Conservation (phyloP, 345 rosid species). For the Cardamine occulta region DNA sequence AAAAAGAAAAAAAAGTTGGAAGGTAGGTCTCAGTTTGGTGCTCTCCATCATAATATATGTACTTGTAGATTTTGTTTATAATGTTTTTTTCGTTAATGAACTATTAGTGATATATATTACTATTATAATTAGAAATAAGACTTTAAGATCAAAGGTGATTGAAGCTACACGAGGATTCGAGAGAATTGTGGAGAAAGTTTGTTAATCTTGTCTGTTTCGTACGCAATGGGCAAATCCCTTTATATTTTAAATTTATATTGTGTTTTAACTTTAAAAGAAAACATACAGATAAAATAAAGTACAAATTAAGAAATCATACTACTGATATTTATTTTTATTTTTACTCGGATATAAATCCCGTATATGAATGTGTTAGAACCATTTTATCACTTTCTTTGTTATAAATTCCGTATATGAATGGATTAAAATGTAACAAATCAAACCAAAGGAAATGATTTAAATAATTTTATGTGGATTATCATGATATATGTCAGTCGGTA, state of each 20-base stretch:
- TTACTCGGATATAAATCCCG: not conserved
- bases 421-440: not conserved
- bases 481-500: too few relatives aligned
- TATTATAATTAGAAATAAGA: not conserved
- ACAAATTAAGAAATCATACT: not conserved
- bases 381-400: slow-evolving; percentile 7
- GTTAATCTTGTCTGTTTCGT: slow-evolving; percentile 38
- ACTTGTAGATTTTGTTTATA: not conserved
- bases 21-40: not conserved
- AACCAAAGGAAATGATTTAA: not conserved
- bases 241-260: not conserved
- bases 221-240: slow-evolving; percentile 17
- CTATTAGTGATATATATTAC: not conserved
- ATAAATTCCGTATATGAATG: not conserved
- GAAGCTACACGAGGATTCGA: slow-evolving; percentile 37
- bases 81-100: not conserved
- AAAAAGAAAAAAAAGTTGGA: not conserved
- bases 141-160: not conserved
- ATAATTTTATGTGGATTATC: not conserved
- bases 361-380: not conserved
- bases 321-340: not conserved
- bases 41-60: not conserved
- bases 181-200: slow-evolving; percentile 45
- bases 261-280: not conserved
- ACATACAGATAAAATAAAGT: not conserved